Evolutionary conservation across 768 basidiomycete species (phyloP).

Genomic region (Pleurotus pulmonarius): DNA sequence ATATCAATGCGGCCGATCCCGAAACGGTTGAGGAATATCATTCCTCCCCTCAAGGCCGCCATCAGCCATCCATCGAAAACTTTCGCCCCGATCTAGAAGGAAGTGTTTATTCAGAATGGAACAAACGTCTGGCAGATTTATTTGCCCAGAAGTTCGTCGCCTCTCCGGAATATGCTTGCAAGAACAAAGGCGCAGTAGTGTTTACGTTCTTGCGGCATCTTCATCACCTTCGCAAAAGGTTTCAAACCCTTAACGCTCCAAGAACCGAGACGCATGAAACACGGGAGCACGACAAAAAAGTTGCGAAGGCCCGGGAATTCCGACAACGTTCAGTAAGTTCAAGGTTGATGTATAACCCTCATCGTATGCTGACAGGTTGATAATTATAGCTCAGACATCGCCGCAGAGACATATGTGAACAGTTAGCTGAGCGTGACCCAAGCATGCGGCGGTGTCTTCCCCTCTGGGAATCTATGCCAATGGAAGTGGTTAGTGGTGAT

Average conservation of each 20-base stretch:
- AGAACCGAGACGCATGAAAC: no score
- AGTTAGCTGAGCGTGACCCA: neutral
- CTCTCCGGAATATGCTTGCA: neutral
- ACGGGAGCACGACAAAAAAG: no score
- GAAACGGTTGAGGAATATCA: neutral
- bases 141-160: neutral
- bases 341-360: no score
- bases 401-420: neutral
- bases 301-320: no score
- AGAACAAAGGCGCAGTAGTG: neutral
- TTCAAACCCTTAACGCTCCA: no score
- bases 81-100: conserved; percentile 1
- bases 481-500: neutral
- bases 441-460: neutral
- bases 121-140: neutral
- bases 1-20: neutral
- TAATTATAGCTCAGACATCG: neutral
- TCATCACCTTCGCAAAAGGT: neutral
- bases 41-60: neutral
- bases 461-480: neutral
- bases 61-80: neutral
- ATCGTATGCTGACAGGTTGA: no score
- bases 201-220: neutral
- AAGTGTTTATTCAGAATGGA: neutral
- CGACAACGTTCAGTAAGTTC: no score